Evolutionary conservation across 2,329 filamentous ascomycete genomes (phyloP).

Genomic region (Pezicula carpinea): DNA sequence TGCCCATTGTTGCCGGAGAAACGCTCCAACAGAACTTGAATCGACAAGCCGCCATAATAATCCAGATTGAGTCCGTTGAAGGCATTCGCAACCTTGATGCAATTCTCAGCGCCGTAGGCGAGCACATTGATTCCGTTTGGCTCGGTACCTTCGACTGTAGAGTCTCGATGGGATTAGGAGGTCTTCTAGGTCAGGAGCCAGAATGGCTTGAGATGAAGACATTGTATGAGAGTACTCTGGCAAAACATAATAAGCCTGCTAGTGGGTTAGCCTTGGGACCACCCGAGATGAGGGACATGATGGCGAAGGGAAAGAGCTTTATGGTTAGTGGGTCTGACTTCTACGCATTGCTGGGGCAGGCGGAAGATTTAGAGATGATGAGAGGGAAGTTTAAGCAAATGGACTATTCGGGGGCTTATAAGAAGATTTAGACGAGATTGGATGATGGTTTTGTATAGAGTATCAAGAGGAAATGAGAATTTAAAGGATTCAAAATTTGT

Average conservation of each 20-base stretch:
- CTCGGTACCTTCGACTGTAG: slow-evolving; percentile 40
- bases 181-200: slow-evolving; percentile 32
- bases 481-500: no score
- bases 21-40: slow-evolving; percentile 37
- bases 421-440: not conserved
- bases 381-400: slow-evolving; percentile 3
- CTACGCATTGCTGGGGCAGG: slow-evolving; percentile 6
- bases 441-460: no score
- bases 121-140: slow-evolving; percentile 42
- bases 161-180: slow-evolving; percentile 38
- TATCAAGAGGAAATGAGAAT: no score
- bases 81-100: slow-evolving; percentile 44
- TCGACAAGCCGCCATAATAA: slow-evolving; percentile 42
- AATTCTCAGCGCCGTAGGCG: slow-evolving; percentile 40
- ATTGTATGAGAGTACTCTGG: slow-evolving; percentile 33
- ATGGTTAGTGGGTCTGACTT: slow-evolving; percentile 14
- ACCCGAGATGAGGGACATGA: slow-evolving; percentile 10
- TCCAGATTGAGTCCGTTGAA: slow-evolving; percentile 40
- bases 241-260: slow-evolving; percentile 42
- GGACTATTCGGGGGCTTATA: not conserved
- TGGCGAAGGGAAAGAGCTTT: slow-evolving; percentile 19
- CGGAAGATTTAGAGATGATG: slow-evolving; percentile 1
- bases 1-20: slow-evolving; percentile 23
- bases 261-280: slow-evolving; percentile 20
- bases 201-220: slow-evolving; percentile 37